Conservation (phyloP, 2,329 filamentous ascomycete genomes). For the Nemania serpens region DNA sequence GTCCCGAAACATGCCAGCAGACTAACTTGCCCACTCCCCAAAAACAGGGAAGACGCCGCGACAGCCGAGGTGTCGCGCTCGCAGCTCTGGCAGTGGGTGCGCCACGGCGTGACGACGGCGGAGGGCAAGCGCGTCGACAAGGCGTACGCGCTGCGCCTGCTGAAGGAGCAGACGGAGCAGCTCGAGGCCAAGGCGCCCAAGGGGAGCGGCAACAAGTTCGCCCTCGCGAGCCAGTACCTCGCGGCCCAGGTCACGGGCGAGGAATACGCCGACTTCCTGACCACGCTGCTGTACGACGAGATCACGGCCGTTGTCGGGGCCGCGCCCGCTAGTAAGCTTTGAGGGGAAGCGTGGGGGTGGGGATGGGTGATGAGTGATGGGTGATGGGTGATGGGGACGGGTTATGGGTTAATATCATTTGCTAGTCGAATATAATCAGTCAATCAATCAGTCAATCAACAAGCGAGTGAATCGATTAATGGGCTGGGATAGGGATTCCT, state of each 20-base stretch:
- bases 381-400: background rate
- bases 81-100: conserved; percentile 96
- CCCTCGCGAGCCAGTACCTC: conserved; percentile 91
- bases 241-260: conserved; percentile 91
- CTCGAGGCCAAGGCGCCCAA: conserved; percentile 74
- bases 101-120: conserved; percentile 72
- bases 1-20: background rate
- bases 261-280: conserved; percentile 97
- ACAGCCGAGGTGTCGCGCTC: conserved; percentile 94
- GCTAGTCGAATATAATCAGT: too few species aligned
- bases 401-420: too few species aligned
- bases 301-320: conserved; percentile 41
- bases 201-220: conserved; percentile 93
- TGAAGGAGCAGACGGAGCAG: conserved; percentile 82
- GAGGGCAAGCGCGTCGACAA: conserved; percentile 95
- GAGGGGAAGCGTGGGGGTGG: background rate
- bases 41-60: conserved; percentile 80
- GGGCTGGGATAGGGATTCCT: too few species aligned
- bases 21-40: background rate
- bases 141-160: conserved; percentile 81
- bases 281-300: conserved; percentile 51
- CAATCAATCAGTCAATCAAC: too few species aligned
- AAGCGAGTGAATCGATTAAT: too few species aligned
- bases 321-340: conserved; percentile 42
- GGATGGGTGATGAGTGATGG: background rate